Evolutionary conservation across 2,329 filamentous ascomycete species (phyloP).

Genomic region (Aureobasidium lini): DNA sequence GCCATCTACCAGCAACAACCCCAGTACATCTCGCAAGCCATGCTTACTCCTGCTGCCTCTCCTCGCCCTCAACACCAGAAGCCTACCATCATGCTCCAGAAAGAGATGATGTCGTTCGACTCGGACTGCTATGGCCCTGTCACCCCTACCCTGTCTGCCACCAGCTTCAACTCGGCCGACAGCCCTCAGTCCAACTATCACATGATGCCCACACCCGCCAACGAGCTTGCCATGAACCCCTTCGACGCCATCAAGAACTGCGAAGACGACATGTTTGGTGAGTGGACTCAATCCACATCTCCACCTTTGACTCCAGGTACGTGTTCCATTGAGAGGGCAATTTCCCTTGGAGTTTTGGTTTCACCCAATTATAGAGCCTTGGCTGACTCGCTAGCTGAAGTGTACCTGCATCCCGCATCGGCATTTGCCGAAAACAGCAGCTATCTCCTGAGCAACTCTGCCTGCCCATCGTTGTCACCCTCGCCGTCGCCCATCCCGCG

Average conservation of each 20-base stretch:
- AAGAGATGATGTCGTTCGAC: slow-evolving; percentile 58
- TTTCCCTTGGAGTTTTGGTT: background rate
- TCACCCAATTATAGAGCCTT: slow-evolving; percentile 9
- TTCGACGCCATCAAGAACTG: slow-evolving; percentile 61
- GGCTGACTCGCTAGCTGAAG: slow-evolving; percentile 31
- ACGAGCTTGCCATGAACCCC: slow-evolving; percentile 71
- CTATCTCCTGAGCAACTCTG: slow-evolving; percentile 64
- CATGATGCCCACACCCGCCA: slow-evolving; percentile 72
- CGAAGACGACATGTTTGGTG: slow-evolving; percentile 62
- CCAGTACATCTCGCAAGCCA: slow-evolving; percentile 51
- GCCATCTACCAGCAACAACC: slow-evolving; percentile 36
- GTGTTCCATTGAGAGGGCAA: slow-evolving; percentile 27
- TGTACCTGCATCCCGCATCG: slow-evolving; percentile 61
- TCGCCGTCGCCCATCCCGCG: slow-evolving; percentile 74
- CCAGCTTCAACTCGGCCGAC: slow-evolving; percentile 77
- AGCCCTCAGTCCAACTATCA: slow-evolving; percentile 73
- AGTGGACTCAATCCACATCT: slow-evolving; percentile 71
- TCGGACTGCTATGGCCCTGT: slow-evolving; percentile 76
- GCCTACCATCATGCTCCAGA: slow-evolving; percentile 61
- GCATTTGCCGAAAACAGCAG: slow-evolving; percentile 46
- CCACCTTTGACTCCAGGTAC: slow-evolving; percentile 87
- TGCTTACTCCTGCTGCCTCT: slow-evolving; percentile 68
- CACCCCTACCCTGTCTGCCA: slow-evolving; percentile 78
- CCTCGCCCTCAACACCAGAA: slow-evolving; percentile 68
- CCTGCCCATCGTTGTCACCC: slow-evolving; percentile 78